Evolutionary conservation across 768 basidiomycete genomes (phyloP), one percentile per base, ranked within the genome.

Genomic region (Russula sp.): DNA sequence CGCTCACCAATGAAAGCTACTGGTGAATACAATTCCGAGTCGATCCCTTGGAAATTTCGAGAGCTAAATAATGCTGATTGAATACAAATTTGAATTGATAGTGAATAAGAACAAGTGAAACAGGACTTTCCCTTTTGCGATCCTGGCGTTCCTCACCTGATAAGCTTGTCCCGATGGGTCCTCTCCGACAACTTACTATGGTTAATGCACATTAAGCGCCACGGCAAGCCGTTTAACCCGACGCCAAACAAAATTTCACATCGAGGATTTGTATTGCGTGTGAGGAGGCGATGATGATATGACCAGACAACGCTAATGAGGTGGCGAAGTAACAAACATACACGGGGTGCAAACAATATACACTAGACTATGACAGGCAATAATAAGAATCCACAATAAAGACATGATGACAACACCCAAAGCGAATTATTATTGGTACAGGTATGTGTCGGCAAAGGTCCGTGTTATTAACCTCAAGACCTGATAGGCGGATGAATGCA

Each of bases 371-470:
- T 57, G 48, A 60, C 52, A 61, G 22, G 53, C 59, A 50, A 49
- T 55, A 61, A 56, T 56, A 50, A 18, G 26, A 46, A 46, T 52
- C 42, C 3, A 48, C 46, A 30, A 32, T 50, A 52, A 64, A 52
- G 36, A 61, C 64, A 32, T 57, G 64, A 59, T 36, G 60, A 52
- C 32, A 46, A 61, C 55, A 38, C 16, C 11, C 40, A 18, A 32
- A 61, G 32, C 30, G 44, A 51, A 57, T 56, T 48, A 51, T 65
- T 61, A 51, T 61, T 61, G 59, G 55, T 65, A 65, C 64, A 65
- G 40, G 59, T 36, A 61, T 57, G 59, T 22, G 54, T 44, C 40
- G 64, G 54, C 24, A 22, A 57, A 36, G 42, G 55, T 52, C 26
- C 22, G 26, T 40, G 64, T 48, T 49, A 61, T 57, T 61, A 65